Conservation (phyloP, 441 rosid genomes). For the Croton laevigatus region DNA sequence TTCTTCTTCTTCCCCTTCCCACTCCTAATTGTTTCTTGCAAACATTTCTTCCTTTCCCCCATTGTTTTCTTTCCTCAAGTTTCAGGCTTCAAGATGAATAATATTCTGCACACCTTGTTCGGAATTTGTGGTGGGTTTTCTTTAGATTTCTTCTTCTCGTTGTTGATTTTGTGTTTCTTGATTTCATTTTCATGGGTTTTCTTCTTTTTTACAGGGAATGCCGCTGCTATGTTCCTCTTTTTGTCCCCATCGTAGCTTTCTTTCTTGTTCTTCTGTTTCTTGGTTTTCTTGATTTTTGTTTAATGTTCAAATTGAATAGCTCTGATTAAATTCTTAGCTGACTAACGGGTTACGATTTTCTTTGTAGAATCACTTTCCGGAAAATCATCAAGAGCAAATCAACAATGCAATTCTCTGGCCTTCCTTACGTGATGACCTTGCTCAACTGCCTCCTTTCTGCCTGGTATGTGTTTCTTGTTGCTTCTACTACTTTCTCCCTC, state of each 20-base stretch:
- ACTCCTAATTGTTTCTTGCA: constrained; percentile 6
- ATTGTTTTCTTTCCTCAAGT: not conserved
- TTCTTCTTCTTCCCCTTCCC: not conserved
- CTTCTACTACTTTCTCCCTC: constrained; percentile 2
- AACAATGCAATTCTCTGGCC: constrained; percentile 85
- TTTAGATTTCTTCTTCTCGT: constrained; percentile 5
- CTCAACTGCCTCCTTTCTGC: constrained; percentile 96
- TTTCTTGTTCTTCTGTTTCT: constrained; percentile 10
- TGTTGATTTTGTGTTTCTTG: not conserved
- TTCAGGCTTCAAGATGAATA: constrained; percentile 41
- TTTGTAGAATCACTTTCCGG: constrained; percentile 77
- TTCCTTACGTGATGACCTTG: constrained; percentile 88
- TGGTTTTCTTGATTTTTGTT: not conserved
- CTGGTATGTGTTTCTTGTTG: constrained; percentile 46
- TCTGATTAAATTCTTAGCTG: not conserved
- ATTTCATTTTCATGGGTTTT: not conserved
- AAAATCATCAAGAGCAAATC: constrained; percentile 62
- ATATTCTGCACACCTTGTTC: constrained; percentile 64
- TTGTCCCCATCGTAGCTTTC: constrained; percentile 67
- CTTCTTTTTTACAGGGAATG: constrained; percentile 62
- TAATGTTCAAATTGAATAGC: not conserved
- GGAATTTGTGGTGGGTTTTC: constrained; percentile 68
- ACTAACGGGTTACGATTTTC: not conserved
- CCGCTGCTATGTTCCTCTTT: constrained; percentile 88
- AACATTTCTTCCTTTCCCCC: not conserved